phyloP scores from a whole-genome alignment of 2,329 filamentous ascomycete species.

The Metarhizium humberi region DNA sequence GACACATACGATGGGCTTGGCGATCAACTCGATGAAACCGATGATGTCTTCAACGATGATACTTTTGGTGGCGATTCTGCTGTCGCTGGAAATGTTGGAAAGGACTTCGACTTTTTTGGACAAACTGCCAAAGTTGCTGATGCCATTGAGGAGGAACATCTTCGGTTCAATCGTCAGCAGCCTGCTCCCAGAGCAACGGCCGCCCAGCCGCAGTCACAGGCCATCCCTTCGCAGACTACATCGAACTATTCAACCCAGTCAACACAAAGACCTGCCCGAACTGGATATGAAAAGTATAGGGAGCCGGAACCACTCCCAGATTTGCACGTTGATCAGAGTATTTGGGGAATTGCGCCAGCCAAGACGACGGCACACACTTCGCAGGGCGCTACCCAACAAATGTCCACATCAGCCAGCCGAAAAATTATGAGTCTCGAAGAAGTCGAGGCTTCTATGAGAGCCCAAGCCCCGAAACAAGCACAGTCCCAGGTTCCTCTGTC shows the following conservation, averaged over 20 bases:
- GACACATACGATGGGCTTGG: constrained; percentile 95
- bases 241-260: constrained; percentile 29
- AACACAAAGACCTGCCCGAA: constrained; percentile 53
- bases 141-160: constrained; percentile 84
- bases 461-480: constrained; percentile 48
- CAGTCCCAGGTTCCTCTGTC: constrained; percentile 23
- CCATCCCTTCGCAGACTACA: constrained; percentile 18
- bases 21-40: constrained; percentile 80
- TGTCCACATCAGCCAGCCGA: constrained; percentile 32
- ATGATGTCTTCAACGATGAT: constrained; percentile 94
- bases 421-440: constrained; percentile 96
- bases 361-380: constrained; percentile 29
- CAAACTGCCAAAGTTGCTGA: constrained; percentile 79
- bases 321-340: constrained; percentile 82
- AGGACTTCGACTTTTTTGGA: constrained; percentile 96
- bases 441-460: constrained; percentile 86
- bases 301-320: constrained; percentile 79
- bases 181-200: constrained; percentile 36
- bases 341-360: constrained; percentile 70
- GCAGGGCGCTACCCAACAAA: constrained; percentile 13
- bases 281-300: constrained; percentile 87
- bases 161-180: constrained; percentile 69
- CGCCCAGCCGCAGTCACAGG: constrained; percentile 24
- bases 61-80: constrained; percentile 58
- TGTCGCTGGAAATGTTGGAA: constrained; percentile 53